Conservation (phyloP, 2,329 filamentous ascomycete species). For the Aspergillus fijiensis region DNA sequence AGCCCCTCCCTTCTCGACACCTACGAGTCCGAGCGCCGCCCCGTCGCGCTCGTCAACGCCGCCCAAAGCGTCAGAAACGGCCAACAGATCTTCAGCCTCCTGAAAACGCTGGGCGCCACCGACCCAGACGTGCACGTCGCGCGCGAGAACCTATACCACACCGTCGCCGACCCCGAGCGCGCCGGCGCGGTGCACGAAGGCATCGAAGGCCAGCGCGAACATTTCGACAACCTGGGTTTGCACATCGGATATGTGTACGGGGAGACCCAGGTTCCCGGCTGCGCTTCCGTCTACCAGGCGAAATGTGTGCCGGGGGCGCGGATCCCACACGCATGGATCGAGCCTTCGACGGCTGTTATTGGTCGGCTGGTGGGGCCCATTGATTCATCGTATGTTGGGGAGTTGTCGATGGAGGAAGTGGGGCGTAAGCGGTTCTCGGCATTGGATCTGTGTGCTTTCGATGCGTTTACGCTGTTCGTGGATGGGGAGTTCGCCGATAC, state of each 20-base stretch:
- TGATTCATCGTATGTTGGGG: conserved; percentile 37
- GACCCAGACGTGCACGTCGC: conserved; percentile 14
- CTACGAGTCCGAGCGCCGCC: conserved; percentile 41
- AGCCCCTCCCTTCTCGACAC: conserved; percentile 32
- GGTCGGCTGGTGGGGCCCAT: conserved; percentile 21
- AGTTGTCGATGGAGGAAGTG: conserved; percentile 30
- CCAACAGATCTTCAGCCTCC: conserved; percentile 42
- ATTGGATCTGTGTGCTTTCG: conserved; percentile 37
- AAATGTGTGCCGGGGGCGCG: conserved; percentile 42
- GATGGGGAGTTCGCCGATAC: conserved; percentile 3
- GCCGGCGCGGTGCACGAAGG: conserved; percentile 10
- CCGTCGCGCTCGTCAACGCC: conserved; percentile 42
- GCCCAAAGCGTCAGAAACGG: conserved; percentile 49
- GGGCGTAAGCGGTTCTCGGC: conserved; percentile 32
- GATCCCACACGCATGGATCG: conserved; percentile 45
- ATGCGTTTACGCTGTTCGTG: conserved; percentile 34
- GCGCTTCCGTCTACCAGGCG: conserved; percentile 41
- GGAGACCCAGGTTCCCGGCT: conserved; percentile 25
- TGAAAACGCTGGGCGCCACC: conserved; percentile 42
- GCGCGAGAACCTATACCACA: conserved; percentile 11
- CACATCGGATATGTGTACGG: conserved; percentile 17
- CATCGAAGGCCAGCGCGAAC: conserved; percentile 16
- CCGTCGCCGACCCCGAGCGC: conserved; percentile 1
- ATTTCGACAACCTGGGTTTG: conserved; percentile 17
- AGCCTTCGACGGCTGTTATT: not conserved